Evolutionary conservation across 345 rosid genomes (phyloP).

Genomic region (Iberis pinnata): DNA sequence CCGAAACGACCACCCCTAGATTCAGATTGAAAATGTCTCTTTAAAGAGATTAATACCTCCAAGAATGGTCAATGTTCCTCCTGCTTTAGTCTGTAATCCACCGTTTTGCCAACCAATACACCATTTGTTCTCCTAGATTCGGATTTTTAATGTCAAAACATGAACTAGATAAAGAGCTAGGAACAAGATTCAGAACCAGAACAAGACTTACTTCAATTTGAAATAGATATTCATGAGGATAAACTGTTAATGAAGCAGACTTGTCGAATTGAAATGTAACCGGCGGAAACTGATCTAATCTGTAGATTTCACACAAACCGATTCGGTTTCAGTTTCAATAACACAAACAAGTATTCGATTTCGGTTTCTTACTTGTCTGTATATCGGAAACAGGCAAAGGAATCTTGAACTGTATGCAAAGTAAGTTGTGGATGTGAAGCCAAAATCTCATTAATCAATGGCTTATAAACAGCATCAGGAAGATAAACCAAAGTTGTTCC

Average conservation of each 20-base stretch:
- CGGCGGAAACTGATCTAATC: constrained; percentile 64
- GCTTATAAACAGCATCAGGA: constrained; percentile 48
- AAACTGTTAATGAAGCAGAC: constrained; percentile 47
- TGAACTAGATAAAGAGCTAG: not conserved
- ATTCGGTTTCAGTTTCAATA: not conserved
- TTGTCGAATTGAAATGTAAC: constrained; percentile 62
- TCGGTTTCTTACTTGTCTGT: constrained; percentile 41
- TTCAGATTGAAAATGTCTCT: no score
- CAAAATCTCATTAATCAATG: constrained; percentile 49
- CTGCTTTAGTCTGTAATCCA: constrained; percentile 46
- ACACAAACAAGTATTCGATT: not conserved
- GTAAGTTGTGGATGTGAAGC: constrained; percentile 44
- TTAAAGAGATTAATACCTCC: constrained; percentile 50
- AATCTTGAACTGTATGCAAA: constrained; percentile 47
- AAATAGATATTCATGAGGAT: constrained; percentile 76
- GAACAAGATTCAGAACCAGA: constrained; percentile 2
- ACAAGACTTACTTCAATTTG: constrained; percentile 38
- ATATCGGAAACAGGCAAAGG: constrained; percentile 58
- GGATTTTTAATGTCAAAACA: constrained; percentile 1
- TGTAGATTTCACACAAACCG: constrained; percentile 32
- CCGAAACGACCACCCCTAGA: no score
- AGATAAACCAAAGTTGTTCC: constrained; percentile 92
- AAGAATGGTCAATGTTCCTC: constrained; percentile 49
- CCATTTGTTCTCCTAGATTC: constrained; percentile 50
- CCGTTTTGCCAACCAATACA: constrained; percentile 84